Conservation (phyloP, 208 protist species). For the Tritrichomonas musculus region DNA sequence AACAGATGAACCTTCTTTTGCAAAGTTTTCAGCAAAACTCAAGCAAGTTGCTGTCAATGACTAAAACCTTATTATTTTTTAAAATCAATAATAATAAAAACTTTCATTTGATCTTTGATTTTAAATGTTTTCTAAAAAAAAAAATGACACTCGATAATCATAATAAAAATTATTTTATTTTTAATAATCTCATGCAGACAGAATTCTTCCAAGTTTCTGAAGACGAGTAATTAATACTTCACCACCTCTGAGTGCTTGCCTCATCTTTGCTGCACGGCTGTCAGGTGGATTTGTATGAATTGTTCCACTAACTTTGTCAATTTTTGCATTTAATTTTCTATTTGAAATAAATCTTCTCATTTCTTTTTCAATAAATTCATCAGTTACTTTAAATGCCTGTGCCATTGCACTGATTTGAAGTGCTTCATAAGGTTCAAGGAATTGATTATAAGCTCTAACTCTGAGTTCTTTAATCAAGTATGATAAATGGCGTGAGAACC, state of each 20-base stretch:
- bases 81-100: too few species aligned
- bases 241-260: not conserved
- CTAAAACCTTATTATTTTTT: too few species aligned
- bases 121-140: too few species aligned
- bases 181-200: not conserved
- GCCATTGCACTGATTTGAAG: constrained; percentile 24
- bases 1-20: not conserved
- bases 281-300: constrained; percentile 32
- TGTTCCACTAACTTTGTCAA: constrained; percentile 18
- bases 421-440: constrained; percentile 15
- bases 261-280: not conserved
- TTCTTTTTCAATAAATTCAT: constrained; percentile 1
- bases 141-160: too few species aligned
- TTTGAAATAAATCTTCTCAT: not conserved
- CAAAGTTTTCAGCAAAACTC: not conserved
- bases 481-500: constrained; percentile 9
- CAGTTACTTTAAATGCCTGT: not conserved
- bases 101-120: too few species aligned
- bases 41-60: not conserved
- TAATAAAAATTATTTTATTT: not conserved
- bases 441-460: not conserved
- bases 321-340: constrained; percentile 22
- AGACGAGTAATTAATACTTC: not conserved
- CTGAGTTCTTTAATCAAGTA: constrained; percentile 22
- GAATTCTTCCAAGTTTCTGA: constrained; percentile 20